phyloP scores from a whole-genome alignment of 345 rosid genomes.

The Linum trigynum region DNA sequence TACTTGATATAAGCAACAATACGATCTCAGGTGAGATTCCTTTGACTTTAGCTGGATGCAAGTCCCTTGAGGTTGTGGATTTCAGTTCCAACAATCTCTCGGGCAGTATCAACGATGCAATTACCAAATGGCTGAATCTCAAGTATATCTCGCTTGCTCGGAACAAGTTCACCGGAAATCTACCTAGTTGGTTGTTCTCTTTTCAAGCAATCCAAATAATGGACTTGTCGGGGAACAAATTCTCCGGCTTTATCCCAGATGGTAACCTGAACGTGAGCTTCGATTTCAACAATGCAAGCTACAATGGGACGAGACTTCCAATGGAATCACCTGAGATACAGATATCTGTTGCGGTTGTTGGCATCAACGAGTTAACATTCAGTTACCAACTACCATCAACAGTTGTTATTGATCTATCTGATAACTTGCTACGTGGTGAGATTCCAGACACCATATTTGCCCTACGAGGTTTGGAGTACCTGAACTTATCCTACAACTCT shows the following conservation, averaged over 20 bases:
- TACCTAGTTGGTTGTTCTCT: constrained; percentile 71
- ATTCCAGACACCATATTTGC: constrained; percentile 64
- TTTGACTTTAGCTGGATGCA: constrained; percentile 73
- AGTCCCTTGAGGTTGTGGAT: constrained; percentile 81
- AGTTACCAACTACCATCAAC: constrained; percentile 38
- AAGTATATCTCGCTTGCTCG: constrained; percentile 67
- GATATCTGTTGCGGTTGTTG: constrained; percentile 35
- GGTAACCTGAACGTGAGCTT: constrained; percentile 57
- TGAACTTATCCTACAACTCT: constrained; percentile 72
- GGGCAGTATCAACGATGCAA: constrained; percentile 70
- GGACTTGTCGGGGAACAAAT: constrained; percentile 69
- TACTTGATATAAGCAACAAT: constrained; percentile 77
- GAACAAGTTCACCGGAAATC: constrained; percentile 64
- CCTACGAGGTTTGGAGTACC: constrained; percentile 59
- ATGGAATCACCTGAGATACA: constrained; percentile 26
- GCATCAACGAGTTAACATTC: constrained; percentile 50
- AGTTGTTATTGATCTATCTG: constrained; percentile 70
- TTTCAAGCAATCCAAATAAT: constrained; percentile 62
- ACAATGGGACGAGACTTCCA: constrained; percentile 10
- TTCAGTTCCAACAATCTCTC: constrained; percentile 76
- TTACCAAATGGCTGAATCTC: constrained; percentile 75
- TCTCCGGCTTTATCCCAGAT: constrained; percentile 68
- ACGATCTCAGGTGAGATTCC: constrained; percentile 78
- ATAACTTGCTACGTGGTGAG: constrained; percentile 56
- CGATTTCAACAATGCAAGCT: constrained; percentile 28